Evolutionary conservation across 148 eudicot genomes (phyloP), one percentile per base, ranked within the genome.

Genomic region (Fagopyrum homotropicum): DNA sequence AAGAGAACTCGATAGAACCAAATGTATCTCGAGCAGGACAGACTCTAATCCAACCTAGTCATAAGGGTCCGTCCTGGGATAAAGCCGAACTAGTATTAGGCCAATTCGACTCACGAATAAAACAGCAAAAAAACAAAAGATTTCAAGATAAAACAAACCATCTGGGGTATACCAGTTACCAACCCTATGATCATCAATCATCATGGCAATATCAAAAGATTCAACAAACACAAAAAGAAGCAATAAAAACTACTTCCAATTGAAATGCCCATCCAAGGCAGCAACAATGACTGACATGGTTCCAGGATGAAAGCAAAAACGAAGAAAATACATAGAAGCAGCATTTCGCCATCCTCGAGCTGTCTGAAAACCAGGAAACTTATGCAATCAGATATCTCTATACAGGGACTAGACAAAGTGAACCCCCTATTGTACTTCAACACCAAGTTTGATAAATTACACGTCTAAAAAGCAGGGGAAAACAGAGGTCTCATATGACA

Each of bases 391-490:
- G 40, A 35, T 35, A 63, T 30, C 69, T 11, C 69, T 63, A 63
- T 63, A 63, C 66, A 59, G 66, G 17, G 5, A 56, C 61, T 56
- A 56, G 61, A 56, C 69, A 63, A 63, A 63, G 45, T 12, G 35
- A 63, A 63, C 44, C 11, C 69, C 69, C 69, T 63, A 63, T 63
- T 14, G 44, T 30, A 63, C 44, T 63, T 29, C 16, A 30, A 63
- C 40, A 63, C n/a, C 11, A 63, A 10, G n/a, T 63, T 30, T 29
- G 15, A 63, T 63, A 9, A 63, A 30, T 63, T 63, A 63, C 59
- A 55, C 59, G 6, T 29, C 69, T 63, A 63, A 30, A 11, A 30
- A 35, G 40, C 44, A 30, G 15, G 16, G 6, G 26, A 63, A 26
- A 30, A 29, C 44, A 60, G 69, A 63, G 69, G 44, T 63, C 35